A percentile compares a stretch with the other conserved stretches of the same genome.
Conservation (phyloP, 768 basidiomycete species). For the Pleurotus citrinopileatus region DNA sequence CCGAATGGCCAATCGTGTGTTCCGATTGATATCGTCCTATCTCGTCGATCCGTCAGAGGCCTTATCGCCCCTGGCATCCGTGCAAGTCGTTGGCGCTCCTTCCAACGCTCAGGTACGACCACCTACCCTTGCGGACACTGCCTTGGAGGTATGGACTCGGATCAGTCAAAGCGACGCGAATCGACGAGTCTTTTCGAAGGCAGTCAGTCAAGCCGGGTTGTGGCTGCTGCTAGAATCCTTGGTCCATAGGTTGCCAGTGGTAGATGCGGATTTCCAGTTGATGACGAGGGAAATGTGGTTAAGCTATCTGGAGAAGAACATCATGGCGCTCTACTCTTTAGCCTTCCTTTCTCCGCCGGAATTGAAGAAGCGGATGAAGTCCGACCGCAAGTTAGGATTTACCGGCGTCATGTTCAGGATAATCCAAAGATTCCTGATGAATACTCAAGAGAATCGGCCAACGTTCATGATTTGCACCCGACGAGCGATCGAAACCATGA, state of each 20-base stretch:
- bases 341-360: slow-evolving; percentile 78
- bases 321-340: slow-evolving; percentile 84
- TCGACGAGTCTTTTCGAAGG: slow-evolving; percentile 64
- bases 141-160: slow-evolving; percentile 84
- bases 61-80: slow-evolving; percentile 54
- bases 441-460: slow-evolving; percentile 47
- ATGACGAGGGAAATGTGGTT: slow-evolving; percentile 66
- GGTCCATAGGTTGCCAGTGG: slow-evolving; percentile 80
- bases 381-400: slow-evolving; percentile 64
- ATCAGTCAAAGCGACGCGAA: slow-evolving; percentile 76
- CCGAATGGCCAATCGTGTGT: slow-evolving; percentile 54
- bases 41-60: slow-evolving; percentile 69
- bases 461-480: slow-evolving; percentile 56
- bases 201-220: slow-evolving; percentile 56
- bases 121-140: slow-evolving; percentile 63
- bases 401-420: slow-evolving; percentile 68
- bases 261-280: slow-evolving; percentile 71
- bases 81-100: slow-evolving; percentile 51
- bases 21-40: slow-evolving; percentile 71
- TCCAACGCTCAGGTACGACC: slow-evolving; percentile 44
- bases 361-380: slow-evolving; percentile 69
- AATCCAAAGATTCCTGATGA: slow-evolving; percentile 59
- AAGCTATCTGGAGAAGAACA: slow-evolving; percentile 72
- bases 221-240: slow-evolving; percentile 66
- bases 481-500: slow-evolving; percentile 74